Conservation (phyloP, 129 eudicot species). For the Escallonia rubra region DNA sequence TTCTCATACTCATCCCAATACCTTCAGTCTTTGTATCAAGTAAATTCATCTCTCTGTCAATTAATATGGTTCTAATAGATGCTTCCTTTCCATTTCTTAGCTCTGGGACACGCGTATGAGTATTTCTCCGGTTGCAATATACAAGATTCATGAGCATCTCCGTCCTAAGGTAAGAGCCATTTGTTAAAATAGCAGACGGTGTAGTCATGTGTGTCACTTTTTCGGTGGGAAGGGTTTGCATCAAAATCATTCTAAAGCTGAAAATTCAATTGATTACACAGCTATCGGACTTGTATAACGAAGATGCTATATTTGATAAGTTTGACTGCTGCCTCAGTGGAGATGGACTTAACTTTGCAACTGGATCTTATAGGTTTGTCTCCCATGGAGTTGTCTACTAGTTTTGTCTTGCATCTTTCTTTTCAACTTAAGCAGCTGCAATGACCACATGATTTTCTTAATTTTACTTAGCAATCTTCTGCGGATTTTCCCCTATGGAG, state of each 20-base stretch:
- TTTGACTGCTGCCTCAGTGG: slow-evolving; percentile 98
- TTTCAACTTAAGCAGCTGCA: background rate
- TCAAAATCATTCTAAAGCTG: slow-evolving; percentile 1
- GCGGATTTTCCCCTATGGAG: slow-evolving; percentile 77
- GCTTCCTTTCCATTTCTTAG: slow-evolving; percentile 34
- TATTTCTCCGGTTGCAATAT: slow-evolving; percentile 92
- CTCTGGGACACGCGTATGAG: slow-evolving; percentile 97
- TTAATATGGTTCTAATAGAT: slow-evolving; percentile 4
- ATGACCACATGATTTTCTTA: background rate
- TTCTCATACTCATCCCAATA: background rate
- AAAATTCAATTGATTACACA: slow-evolving; percentile 28
- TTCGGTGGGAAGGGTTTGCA: too few species aligned
- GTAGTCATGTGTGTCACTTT: too few species aligned
- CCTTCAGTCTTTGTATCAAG: background rate
- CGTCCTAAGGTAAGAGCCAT: slow-evolving; percentile 64
- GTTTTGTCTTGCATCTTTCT: background rate
- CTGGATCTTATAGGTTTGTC: slow-evolving; percentile 94
- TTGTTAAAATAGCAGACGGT: background rate
- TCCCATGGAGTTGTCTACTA: background rate
- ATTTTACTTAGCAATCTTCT: slow-evolving; percentile 63
- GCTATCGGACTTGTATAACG: slow-evolving; percentile 84
- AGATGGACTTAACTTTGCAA: slow-evolving; percentile 84
- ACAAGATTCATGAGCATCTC: slow-evolving; percentile 85
- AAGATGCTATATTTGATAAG: slow-evolving; percentile 86
- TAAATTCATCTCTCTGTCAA: background rate